Evolutionary conservation across 495 filamentous ascomycete genomes (phyloP).

Genomic region (Aspergillus incahuasiensis): DNA sequence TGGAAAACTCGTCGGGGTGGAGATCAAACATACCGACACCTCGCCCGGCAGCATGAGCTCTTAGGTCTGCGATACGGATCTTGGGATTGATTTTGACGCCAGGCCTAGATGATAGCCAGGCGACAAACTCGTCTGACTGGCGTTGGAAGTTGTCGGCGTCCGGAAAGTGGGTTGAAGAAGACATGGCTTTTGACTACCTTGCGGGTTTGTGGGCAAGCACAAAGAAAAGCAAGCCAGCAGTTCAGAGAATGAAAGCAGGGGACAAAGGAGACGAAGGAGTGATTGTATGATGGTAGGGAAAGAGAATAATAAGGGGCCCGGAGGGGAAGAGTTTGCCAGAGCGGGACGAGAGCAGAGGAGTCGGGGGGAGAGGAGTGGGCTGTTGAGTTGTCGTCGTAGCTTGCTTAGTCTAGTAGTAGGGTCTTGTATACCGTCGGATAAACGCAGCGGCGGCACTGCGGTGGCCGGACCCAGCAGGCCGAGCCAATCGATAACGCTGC

Average conservation of each 20-base stretch:
- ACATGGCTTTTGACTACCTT: constrained; percentile 27
- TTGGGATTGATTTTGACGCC: constrained; percentile 52
- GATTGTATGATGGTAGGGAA: constrained; percentile 4
- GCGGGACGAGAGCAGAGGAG: constrained; percentile 7
- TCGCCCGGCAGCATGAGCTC: constrained; percentile 49
- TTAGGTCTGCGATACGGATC: constrained; percentile 50
- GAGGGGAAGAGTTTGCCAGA: neutral
- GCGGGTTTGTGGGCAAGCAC: constrained; percentile 8
- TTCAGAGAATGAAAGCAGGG: constrained; percentile 8
- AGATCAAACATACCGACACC: constrained; percentile 51
- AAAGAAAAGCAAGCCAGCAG: neutral
- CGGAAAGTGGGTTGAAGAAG: constrained; percentile 34
- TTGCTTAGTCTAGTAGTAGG: constrained; percentile 2
- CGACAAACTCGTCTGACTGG: constrained; percentile 47
- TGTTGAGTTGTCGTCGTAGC: constrained; percentile 1
- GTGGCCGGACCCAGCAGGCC: constrained; percentile 3
- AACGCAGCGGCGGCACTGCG: constrained; percentile 22
- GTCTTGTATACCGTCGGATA: constrained; percentile 25
- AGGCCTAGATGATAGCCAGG: constrained; percentile 49
- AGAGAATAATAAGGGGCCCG: neutral
- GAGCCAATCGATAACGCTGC: constrained; percentile 26
- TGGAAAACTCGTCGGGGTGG: constrained; percentile 13
- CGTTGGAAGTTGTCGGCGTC: constrained; percentile 41
- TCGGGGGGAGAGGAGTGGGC: constrained; percentile 14
- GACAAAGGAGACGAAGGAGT: neutral